Conservation (phyloP, 2,329 filamentous ascomycete genomes). For the Colletotrichum neosansevieriae region DNA sequence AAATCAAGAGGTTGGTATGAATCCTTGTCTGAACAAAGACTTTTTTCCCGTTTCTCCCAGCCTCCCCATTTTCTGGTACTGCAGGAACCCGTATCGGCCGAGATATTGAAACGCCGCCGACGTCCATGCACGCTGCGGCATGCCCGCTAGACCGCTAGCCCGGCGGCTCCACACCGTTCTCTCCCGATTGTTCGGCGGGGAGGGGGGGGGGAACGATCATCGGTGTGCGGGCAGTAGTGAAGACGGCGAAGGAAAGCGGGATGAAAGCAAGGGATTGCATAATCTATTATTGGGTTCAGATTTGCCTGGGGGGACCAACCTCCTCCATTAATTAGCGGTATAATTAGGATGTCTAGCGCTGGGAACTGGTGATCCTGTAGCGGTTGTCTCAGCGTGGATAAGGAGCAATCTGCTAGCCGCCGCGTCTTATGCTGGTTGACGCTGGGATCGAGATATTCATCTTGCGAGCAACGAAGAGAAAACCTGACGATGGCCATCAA, state of each 20-base stretch:
- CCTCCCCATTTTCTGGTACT: slow-evolving; percentile 24
- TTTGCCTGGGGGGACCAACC: slow-evolving; percentile 9
- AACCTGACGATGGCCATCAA: background rate
- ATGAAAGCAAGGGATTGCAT: background rate
- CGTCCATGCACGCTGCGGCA: slow-evolving; percentile 22
- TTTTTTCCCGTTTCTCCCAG: slow-evolving; percentile 4
- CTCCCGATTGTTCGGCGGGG: slow-evolving; percentile 13
- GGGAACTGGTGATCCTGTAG: background rate
- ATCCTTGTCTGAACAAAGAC: background rate
- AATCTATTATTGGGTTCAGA: background rate
- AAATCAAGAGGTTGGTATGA: slow-evolving; percentile 15
- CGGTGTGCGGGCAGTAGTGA: slow-evolving; percentile 13
- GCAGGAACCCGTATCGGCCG: slow-evolving; percentile 17
- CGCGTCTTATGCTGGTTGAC: background rate
- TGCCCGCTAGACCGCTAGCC: slow-evolving; percentile 25
- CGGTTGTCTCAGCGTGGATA: slow-evolving; percentile 7
- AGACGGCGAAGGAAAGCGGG: background rate
- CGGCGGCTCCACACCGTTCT: slow-evolving; percentile 1
- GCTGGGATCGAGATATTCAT: background rate
- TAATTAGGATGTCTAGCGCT: background rate
- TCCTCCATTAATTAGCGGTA: slow-evolving; percentile 1
- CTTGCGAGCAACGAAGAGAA: background rate
- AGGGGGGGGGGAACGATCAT: slow-evolving; percentile 5
- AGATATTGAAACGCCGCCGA: slow-evolving; percentile 34
- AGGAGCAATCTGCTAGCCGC: slow-evolving; percentile 3